phyloP scores from a whole-genome alignment of 352 stramenopile genomes.

The Phytophthora sansomeana region DNA sequence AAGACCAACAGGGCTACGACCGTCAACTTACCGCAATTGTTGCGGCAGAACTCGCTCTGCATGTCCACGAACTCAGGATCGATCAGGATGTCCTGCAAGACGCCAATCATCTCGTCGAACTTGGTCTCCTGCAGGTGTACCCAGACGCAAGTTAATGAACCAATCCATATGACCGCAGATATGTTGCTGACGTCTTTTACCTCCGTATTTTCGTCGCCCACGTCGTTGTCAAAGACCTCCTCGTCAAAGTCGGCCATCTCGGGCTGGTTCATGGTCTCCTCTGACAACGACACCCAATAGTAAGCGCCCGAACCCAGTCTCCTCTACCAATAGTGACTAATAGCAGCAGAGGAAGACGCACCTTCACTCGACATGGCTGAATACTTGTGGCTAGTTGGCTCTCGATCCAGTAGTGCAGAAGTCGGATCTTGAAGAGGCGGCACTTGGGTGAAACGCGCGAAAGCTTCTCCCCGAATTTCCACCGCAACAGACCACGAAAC shows the following conservation, averaged over 20 bases:
- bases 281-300: constrained; percentile 10
- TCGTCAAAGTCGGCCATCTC: constrained; percentile 69
- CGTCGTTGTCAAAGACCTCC: constrained; percentile 72
- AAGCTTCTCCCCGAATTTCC: not conserved
- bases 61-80: constrained; percentile 83
- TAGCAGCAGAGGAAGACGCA: constrained; percentile 9
- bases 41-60: constrained; percentile 80
- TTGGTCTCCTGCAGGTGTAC: constrained; percentile 50
- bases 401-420: not conserved
- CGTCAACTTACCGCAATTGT: constrained; percentile 70
- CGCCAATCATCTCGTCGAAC: constrained; percentile 85
- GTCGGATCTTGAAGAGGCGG: constrained; percentile 32
- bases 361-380: constrained; percentile 25
- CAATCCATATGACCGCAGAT: not conserved
- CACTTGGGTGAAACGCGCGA: not conserved
- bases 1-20: not conserved
- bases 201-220: constrained; percentile 74
- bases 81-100: constrained; percentile 81
- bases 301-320: not conserved
- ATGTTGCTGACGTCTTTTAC: constrained; percentile 4
- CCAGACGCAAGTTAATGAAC: not conserved
- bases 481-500: constrained; percentile 8
- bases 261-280: constrained; percentile 47
- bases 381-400: constrained; percentile 1
- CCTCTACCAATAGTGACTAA: constrained; percentile 1